Evolutionary conservation across 805 yeast genomes (phyloP).

Genomic region (Hanseniaspora jakobsenii): DNA sequence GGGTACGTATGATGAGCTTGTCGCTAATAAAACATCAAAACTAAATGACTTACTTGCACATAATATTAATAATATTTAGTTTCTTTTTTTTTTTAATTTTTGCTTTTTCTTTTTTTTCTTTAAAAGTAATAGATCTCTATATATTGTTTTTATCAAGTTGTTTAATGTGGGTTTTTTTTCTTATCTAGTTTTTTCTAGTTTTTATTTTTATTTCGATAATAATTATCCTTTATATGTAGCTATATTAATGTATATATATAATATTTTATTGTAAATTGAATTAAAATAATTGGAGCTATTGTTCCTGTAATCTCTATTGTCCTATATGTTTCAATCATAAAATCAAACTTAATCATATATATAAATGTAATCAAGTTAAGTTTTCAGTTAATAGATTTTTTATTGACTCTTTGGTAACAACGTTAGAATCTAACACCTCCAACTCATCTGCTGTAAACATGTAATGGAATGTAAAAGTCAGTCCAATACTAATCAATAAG

Average conservation of each 20-base stretch:
- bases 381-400: constrained; percentile 31
- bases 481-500: constrained; percentile 49
- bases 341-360: neutral
- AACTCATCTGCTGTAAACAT: constrained; percentile 54
- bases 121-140: no score
- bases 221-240: neutral
- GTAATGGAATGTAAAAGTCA: constrained; percentile 50
- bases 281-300: neutral
- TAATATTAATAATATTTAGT: constrained; percentile 19
- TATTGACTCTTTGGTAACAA: constrained; percentile 45
- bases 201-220: no score
- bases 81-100: neutral
- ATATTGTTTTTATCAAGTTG: no score
- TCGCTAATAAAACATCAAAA: constrained; percentile 29
- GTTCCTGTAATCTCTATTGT: no score
- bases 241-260: neutral
- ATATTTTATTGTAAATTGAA: neutral
- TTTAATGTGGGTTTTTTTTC: no score
- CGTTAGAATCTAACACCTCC: constrained; percentile 50
- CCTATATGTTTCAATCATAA: no score
- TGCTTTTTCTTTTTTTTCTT: no score
- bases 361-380: constrained; percentile 2
- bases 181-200: no score
- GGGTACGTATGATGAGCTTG: constrained; percentile 46
- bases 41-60: constrained; percentile 29